Percentiles rank a stretch among this genome's conserved stretches.
Conservation (phyloP, 768 basidiomycete species). For the Chalciporus pseudorubinellus region DNA sequence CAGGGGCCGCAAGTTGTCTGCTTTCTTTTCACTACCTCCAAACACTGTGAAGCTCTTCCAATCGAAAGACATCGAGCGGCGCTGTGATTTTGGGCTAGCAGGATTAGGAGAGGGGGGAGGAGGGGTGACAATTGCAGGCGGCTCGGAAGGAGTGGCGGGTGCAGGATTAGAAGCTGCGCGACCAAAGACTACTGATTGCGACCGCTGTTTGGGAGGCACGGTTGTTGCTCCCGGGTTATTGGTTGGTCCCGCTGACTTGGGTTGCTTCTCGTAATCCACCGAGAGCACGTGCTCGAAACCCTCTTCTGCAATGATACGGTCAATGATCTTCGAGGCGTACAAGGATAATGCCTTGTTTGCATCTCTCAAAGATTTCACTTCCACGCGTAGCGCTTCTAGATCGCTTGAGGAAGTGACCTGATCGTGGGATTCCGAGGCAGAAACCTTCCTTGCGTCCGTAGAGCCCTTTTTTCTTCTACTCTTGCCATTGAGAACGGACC, state of each 20-base stretch:
- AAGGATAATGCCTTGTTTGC: constrained; percentile 94
- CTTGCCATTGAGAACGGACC: constrained; percentile 43
- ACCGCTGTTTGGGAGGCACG: constrained; percentile 45
- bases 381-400: constrained; percentile 71
- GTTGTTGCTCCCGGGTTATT: constrained; percentile 15
- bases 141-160: constrained; percentile 32
- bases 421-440: constrained; percentile 42
- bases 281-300: constrained; percentile 96
- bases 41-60: constrained; percentile 81
- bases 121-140: constrained; percentile 20
- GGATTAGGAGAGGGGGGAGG: constrained; percentile 25
- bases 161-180: constrained; percentile 37
- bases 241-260: constrained; percentile 41
- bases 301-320: constrained; percentile 93
- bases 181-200: constrained; percentile 58
- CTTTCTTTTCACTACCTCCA: constrained; percentile 57
- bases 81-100: constrained; percentile 44
- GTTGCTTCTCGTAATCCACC: constrained; percentile 77
- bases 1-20: constrained; percentile 63
- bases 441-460: constrained; percentile 31
- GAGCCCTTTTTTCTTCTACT: constrained; percentile 42
- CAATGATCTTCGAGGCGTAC: constrained; percentile 97
- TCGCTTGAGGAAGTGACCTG: constrained; percentile 49
- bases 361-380: constrained; percentile 91
- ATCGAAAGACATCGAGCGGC: constrained; percentile 81